A percentile compares a stretch with the other conserved stretches of the same genome.
Evolutionary conservation across 2,329 filamentous ascomycete genomes (phyloP).

Genomic region (Xylaria polymorpha): DNA sequence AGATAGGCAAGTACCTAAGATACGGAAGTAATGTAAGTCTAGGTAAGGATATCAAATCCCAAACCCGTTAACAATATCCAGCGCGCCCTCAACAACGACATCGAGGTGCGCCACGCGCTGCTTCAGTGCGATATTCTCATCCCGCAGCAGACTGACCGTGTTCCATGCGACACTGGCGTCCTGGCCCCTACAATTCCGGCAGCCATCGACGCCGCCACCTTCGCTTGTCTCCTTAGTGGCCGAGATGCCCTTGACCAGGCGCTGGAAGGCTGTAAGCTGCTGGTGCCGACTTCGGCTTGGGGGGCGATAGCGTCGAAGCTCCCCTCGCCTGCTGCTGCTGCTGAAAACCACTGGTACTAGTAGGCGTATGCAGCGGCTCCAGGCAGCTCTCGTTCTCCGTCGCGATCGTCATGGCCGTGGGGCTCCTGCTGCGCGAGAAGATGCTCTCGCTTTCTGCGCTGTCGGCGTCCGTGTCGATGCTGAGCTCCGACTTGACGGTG

Average conservation of each 20-base stretch:
- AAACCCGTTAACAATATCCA: conserved; percentile 69
- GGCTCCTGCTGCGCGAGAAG: conserved; percentile 70
- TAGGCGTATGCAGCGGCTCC: conserved; percentile 20
- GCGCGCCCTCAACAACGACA: conserved; percentile 68
- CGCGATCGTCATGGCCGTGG: conserved; percentile 58
- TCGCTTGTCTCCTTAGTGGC: conserved; percentile 50
- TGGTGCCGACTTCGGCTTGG: conserved; percentile 48
- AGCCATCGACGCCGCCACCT: conserved; percentile 50
- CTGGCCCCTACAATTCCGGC: conserved; percentile 68
- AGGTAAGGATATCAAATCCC: conserved; percentile 50
- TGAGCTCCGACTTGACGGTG: conserved; percentile 57
- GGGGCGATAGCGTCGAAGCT: conserved; percentile 22
- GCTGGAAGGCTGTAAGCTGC: conserved; percentile 61
- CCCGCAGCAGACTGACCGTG: conserved; percentile 69
- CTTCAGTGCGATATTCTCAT: conserved; percentile 73
- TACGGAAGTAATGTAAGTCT: too few species aligned
- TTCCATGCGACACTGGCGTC: conserved; percentile 72
- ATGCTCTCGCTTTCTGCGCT: conserved; percentile 63
- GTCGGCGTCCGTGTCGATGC: conserved; percentile 66
- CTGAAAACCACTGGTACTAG: neutral
- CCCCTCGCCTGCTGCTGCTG: neutral
- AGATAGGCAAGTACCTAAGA: neutral
- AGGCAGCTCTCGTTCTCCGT: conserved; percentile 43
- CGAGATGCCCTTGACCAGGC: conserved; percentile 59
- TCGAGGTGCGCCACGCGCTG: conserved; percentile 69